A percentile compares a stretch with the other conserved stretches of the same genome.
Evolutionary conservation across 208 protist species (phyloP).

Genomic region (Leishmania gerbilli): DNA sequence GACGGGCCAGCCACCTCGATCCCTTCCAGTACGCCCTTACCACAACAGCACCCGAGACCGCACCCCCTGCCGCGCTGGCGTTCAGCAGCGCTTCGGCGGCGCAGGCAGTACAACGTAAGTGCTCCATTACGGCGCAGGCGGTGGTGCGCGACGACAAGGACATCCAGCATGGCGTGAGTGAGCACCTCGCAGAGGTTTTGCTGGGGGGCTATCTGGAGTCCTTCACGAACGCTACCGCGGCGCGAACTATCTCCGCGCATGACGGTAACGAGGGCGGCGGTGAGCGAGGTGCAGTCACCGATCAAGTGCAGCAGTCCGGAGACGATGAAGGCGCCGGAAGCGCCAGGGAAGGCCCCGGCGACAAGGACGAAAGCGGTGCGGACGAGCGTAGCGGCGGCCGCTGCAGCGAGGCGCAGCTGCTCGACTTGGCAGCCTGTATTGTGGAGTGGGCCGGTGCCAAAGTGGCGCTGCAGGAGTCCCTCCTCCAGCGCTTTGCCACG

Average conservation of each 20-base stretch:
- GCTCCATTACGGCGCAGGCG: constrained; percentile 39
- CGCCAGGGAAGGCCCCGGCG: neutral
- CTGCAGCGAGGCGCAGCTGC: constrained; percentile 14
- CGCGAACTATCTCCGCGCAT: neutral
- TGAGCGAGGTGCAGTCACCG: neutral
- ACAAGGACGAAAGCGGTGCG: neutral
- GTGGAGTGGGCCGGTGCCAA: constrained; percentile 24
- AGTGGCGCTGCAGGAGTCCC: constrained; percentile 20
- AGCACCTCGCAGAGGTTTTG: constrained; percentile 12
- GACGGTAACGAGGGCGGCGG: neutral
- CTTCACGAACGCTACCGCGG: neutral
- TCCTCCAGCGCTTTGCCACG: constrained; percentile 22
- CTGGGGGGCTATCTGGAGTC: constrained; percentile 12
- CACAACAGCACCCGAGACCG: neutral
- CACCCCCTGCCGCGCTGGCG: neutral
- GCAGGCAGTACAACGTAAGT: constrained; percentile 46
- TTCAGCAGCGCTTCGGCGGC: constrained; percentile 15
- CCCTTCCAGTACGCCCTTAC: constrained; percentile 28
- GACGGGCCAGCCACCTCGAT: constrained; percentile 25
- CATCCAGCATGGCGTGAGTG: constrained; percentile 41
- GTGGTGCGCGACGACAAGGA: constrained; percentile 47
- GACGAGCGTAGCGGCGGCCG: constrained; percentile 5
- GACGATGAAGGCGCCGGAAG: neutral
- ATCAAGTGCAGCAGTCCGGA: neutral
- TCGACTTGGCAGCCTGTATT: constrained; percentile 14